These are phyloP conservation scores for Psidium friedrichsthalianum DNA, from an alignment of 345 rosid genomes.

Conservation along the genomic window DNA sequence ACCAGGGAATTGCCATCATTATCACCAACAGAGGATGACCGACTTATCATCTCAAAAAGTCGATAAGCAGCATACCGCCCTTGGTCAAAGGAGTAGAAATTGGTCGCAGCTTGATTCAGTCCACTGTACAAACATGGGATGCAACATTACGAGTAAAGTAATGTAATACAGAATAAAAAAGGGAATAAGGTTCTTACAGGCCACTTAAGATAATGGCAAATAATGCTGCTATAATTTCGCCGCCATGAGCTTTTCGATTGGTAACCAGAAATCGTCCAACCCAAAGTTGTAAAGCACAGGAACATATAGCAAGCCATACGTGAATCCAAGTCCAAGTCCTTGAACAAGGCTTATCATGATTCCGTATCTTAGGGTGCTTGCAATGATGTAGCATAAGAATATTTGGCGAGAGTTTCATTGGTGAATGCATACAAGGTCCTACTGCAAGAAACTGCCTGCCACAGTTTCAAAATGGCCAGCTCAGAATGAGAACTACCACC, in stretches of 20 bases:
- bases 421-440: slow-evolving; percentile 96
- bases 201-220: slow-evolving; percentile 96
- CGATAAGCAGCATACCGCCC: slow-evolving; percentile 97
- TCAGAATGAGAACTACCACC: not conserved
- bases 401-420: slow-evolving; percentile 91
- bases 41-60: slow-evolving; percentile 96
- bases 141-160: not conserved
- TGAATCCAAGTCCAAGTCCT: slow-evolving; percentile 99
- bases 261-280: slow-evolving; percentile 76
- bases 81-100: slow-evolving; percentile 97
- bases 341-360: slow-evolving; percentile 91
- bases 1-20: slow-evolving; percentile 57
- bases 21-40: slow-evolving; percentile 68
- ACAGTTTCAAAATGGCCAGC: not conserved
- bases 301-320: slow-evolving; percentile 95
- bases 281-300: slow-evolving; percentile 96
- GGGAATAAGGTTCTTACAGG: slow-evolving; percentile 63
- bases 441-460: slow-evolving; percentile 83
- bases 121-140: slow-evolving; percentile 35
- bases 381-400: slow-evolving; percentile 90
- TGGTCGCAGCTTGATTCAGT: slow-evolving; percentile 98
- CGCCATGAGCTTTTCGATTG: slow-evolving; percentile 58
- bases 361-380: slow-evolving; percentile 97
- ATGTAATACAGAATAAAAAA: not conserved
- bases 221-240: slow-evolving; percentile 81